Percentiles rank a stretch among this genome's conserved stretches.
Evolutionary conservation across 768 basidiomycete genomes (phyloP).

Genomic region (Lyophyllum decastes): DNA sequence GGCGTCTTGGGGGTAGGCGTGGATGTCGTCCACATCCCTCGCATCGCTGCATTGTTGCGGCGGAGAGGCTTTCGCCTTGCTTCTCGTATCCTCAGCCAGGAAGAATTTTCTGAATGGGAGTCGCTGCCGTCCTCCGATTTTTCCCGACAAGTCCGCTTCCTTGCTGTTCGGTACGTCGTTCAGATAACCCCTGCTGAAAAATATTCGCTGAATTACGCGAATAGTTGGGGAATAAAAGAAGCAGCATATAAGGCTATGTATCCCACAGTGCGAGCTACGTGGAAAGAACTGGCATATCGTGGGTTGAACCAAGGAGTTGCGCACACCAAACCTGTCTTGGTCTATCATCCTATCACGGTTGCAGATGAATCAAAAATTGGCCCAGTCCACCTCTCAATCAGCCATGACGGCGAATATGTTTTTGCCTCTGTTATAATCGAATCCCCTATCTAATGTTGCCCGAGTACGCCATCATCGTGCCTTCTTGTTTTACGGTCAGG

Average conservation of each 20-base stretch:
- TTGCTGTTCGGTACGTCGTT: conserved; percentile 68
- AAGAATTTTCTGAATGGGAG: conserved; percentile 43
- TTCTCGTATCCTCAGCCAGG: conserved; percentile 60
- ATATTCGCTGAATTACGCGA: conserved; percentile 5
- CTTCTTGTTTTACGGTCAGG: neutral
- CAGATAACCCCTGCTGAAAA: neutral
- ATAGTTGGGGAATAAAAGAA: conserved; percentile 84
- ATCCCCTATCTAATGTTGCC: conserved; percentile 15
- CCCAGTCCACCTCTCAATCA: conserved; percentile 67
- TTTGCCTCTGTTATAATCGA: conserved; percentile 70
- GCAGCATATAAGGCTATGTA: conserved; percentile 86
- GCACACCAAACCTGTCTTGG: conserved; percentile 35
- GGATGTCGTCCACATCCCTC: conserved; percentile 71
- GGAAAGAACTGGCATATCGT: conserved; percentile 72
- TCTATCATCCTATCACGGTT: conserved; percentile 41
- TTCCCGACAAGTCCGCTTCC: conserved; percentile 42
- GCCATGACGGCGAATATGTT: conserved; percentile 82
- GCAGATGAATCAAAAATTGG: conserved; percentile 26
- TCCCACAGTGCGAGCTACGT: conserved; percentile 58
- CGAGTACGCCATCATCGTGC: neutral
- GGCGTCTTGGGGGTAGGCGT: conserved; percentile 73
- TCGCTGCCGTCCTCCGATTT: conserved; percentile 24
- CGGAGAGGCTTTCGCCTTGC: conserved; percentile 54
- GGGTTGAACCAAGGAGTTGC: conserved; percentile 25
- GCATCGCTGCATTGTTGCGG: conserved; percentile 55